These are phyloP conservation scores for Botryotinia globosa DNA, from an alignment of 2,329 filamentous ascomycete species.

Conservation along the genomic window DNA sequence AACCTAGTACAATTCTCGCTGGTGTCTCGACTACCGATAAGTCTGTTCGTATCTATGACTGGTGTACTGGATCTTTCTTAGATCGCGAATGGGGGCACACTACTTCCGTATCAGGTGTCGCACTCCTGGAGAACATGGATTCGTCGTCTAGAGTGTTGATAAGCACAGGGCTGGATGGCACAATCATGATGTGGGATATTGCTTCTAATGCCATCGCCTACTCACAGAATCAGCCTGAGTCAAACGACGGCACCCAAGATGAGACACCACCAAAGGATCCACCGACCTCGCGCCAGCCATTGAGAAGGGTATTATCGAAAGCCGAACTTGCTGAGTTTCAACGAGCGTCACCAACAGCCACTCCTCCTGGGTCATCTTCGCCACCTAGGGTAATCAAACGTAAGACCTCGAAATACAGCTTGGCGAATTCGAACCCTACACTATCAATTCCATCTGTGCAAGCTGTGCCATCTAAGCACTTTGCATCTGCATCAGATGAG, in stretches of 20 bases:
- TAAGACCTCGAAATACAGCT: conserved; percentile 52
- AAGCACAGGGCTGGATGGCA: conserved; percentile 75
- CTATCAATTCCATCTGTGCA: conserved; percentile 36
- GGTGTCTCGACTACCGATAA: conserved; percentile 96
- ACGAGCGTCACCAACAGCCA: conserved; percentile 45
- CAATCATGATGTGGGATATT: conserved; percentile 70
- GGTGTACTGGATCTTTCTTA: conserved; percentile 70
- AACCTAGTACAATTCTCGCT: conserved; percentile 61
- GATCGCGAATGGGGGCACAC: conserved; percentile 94
- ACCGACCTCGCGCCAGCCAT: conserved; percentile 63
- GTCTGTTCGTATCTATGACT: conserved; percentile 86
- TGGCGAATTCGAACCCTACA: conserved; percentile 51
- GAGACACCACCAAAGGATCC: conserved; percentile 45
- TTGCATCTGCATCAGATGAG: conserved; percentile 35
- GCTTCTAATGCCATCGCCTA: conserved; percentile 28
- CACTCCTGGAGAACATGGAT: conserved; percentile 59
- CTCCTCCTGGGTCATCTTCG: conserved; percentile 48
- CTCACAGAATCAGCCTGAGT: conserved; percentile 27
- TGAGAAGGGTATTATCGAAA: conserved; percentile 82
- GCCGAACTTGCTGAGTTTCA: conserved; percentile 82
- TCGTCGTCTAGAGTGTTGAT: conserved; percentile 59
- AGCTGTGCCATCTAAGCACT: conserved; percentile 31
- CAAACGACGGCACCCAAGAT: conserved; percentile 22
- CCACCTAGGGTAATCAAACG: conserved; percentile 54
- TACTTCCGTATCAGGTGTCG: conserved; percentile 84